A percentile compares a stretch with the other conserved stretches of the same genome.
These are phyloP conservation scores for Paraconiothyrium sp. DNA, from an alignment of 2,329 filamentous ascomycete species.

Conservation along the genomic window DNA sequence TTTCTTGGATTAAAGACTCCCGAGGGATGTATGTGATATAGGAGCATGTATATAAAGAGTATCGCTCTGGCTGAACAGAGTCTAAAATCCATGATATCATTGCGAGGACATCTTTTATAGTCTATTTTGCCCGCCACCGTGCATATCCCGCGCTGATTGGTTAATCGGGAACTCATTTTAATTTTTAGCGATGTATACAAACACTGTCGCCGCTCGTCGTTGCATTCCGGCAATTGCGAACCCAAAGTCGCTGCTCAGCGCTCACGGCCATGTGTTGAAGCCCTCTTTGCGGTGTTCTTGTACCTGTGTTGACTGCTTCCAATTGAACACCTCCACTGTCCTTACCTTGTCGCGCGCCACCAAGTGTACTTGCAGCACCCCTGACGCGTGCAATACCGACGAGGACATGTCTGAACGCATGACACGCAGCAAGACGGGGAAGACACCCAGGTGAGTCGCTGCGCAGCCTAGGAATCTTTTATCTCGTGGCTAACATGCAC, in stretches of 20 bases:
- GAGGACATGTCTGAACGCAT: slow-evolving; percentile 50
- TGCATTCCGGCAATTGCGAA: slow-evolving; percentile 12
- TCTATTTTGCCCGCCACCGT: neutral
- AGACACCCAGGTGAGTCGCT: slow-evolving; percentile 56
- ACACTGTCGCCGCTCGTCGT: slow-evolving; percentile 1
- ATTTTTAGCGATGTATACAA: slow-evolving; percentile 15
- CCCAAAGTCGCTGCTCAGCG: slow-evolving; percentile 3
- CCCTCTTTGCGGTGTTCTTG: neutral
- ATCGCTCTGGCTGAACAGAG: neutral
- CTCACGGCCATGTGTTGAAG: slow-evolving; percentile 15
- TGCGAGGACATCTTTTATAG: neutral
- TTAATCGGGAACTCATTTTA: slow-evolving; percentile 10
- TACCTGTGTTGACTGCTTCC: slow-evolving; percentile 7
- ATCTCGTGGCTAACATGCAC: slow-evolving; percentile 33
- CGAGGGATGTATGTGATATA: neutral
- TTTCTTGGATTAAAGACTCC: neutral
- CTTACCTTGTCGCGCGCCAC: slow-evolving; percentile 9
- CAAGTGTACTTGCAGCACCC: slow-evolving; percentile 21
- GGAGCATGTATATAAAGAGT: neutral
- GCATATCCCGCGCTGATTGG: slow-evolving; percentile 5
- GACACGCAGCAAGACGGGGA: slow-evolving; percentile 60
- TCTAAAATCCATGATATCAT: neutral
- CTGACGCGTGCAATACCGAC: slow-evolving; percentile 19
- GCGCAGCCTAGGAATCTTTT: neutral
- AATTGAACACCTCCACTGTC: neutral